Base-by-base conservation (phyloP, 495 filamentous ascomycete genomes). In the Neurospora sp. region DNA sequence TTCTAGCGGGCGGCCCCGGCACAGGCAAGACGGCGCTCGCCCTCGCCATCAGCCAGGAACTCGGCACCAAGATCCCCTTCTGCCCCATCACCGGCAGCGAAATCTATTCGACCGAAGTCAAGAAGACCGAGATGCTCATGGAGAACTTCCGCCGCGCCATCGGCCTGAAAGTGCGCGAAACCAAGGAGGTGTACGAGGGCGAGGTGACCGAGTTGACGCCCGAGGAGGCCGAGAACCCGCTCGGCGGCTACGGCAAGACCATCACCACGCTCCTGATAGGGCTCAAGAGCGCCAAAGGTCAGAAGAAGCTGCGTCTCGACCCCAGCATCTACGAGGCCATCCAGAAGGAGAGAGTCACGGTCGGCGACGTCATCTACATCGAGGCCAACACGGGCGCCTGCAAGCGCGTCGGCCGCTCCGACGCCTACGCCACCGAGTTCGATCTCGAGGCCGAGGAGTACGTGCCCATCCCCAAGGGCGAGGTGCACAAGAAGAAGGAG, bases 401-500 rank as follows among this genome's bases (percentile, higher is more conserved):
- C 82, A 99, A 98, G 86, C 87, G 96, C 76, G 96, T 99, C 9
- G 96, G 96, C 20, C 87, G 96, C 74, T 96, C 92, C 9, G 96
- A 98, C 78, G 95, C 96, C 27, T 98, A 97, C 81, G 93, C 94
- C 27, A 98, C 96, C 22, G 96, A 99, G 78, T 99, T 98, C 81
- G 96, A 99, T 84, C 89, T 98, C 22, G 96, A 98, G 85, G 96
- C 96, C 0, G 96, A 98, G 79, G 96, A 99, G 81, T 98, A 98
- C 81, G 96, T 98, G 69, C 96, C 96, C 5, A 96, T 99, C 72
- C 96, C 96, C 22, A 98, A 99, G 83, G 96, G 96, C 53, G 96
- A 99, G 77, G 96, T 99, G 45, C 96, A 98, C 84, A 99, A 98
- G 87, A 97, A 98, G 88, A 99, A 99, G 85, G 96, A 99, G 84